These are phyloP conservation scores for Malus hybrid DNA, from an alignment of 331 rosid genomes.

Conservation along the genomic window DNA sequence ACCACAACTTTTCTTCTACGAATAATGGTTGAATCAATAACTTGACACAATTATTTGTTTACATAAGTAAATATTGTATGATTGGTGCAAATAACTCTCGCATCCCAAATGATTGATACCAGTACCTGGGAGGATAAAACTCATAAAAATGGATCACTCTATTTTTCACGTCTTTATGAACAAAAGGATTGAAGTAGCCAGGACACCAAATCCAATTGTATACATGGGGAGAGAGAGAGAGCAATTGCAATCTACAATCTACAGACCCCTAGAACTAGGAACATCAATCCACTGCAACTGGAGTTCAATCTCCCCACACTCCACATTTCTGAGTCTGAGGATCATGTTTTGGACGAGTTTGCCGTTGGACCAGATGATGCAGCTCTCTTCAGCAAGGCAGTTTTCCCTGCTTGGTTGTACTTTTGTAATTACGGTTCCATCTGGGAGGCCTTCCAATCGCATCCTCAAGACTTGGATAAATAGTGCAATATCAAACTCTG, in stretches of 20 bases:
- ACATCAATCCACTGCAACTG: too few species aligned
- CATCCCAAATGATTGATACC: not conserved
- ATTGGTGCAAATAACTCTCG: not conserved
- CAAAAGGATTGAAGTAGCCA: not conserved
- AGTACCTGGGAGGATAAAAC: not conserved
- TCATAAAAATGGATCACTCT: not conserved
- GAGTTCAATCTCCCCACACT: too few species aligned
- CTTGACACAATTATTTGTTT: too few species aligned
- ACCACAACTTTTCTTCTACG: too few species aligned
- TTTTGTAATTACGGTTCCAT: constrained; percentile 23
- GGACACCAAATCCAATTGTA: not conserved
- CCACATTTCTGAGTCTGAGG: constrained; percentile 12
- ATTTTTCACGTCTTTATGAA: not conserved
- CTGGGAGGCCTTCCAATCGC: constrained; percentile 10
- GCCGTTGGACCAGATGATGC: constrained; percentile 20
- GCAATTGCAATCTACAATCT: too few species aligned
- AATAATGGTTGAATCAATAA: too few species aligned
- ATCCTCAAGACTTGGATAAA: constrained; percentile 14
- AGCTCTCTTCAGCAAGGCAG: constrained; percentile 33
- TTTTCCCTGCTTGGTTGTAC: constrained; percentile 20
- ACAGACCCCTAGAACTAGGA: too few species aligned
- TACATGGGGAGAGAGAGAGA: too few species aligned
- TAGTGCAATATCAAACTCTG: constrained; percentile 19
- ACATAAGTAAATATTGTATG: too few species aligned
- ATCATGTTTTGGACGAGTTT: constrained; percentile 27